Base-by-base conservation (phyloP, 345 rosid genomes). In the Aurinia saxatilis region DNA sequence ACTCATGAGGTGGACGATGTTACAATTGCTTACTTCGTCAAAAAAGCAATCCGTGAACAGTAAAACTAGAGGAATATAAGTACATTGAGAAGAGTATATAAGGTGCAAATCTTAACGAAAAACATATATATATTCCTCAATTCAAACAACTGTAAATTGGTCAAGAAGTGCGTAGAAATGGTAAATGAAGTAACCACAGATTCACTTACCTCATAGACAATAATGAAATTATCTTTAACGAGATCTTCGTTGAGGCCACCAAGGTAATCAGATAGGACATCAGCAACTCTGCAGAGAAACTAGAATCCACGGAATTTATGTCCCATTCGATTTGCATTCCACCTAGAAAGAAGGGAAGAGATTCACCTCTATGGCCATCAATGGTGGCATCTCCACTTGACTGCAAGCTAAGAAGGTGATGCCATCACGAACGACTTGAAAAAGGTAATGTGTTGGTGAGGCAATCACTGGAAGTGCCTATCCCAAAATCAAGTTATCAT, bases 161-260 rank as follows among this genome's bases (percentile, higher is more conserved):
- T n/a, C n/a, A n/a, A n/a, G n/a, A n/a, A n/a, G n/a, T n/a, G n/a
- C n/a, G n/a, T n/a, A n/a, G n/a, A n/a, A n/a, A n/a, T n/a, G n/a
- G n/a, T n/a, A n/a, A n/a, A n/a, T n/a, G n/a, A n/a, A n/a, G n/a
- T n/a, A n/a, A n/a, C n/a, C n/a, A n/a, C n/a, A n/a, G n/a, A n/a
- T n/a, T n/a, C n/a, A n/a, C n/a, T n/a, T 82, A 89, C 96, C 96
- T 93, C 96, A 49, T 93, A 93, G 18, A 90, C 99, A 63, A 93
- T 90, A 21, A 93, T 73, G 75, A 93, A 93, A 72, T 93, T 93
- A 78, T 93, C 99, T 73, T 93, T 93, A 29, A 93, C 70, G 52
- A 86, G 57, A 79, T 93, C 99, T 84, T 90, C 99, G 69, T 85
- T 87, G 50, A 93, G 68, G 70, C 92, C 99, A 60, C 90, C 97